phyloP scores from a whole-genome alignment of 2,329 filamentous ascomycete genomes.

The Talaromyces sp. region DNA sequence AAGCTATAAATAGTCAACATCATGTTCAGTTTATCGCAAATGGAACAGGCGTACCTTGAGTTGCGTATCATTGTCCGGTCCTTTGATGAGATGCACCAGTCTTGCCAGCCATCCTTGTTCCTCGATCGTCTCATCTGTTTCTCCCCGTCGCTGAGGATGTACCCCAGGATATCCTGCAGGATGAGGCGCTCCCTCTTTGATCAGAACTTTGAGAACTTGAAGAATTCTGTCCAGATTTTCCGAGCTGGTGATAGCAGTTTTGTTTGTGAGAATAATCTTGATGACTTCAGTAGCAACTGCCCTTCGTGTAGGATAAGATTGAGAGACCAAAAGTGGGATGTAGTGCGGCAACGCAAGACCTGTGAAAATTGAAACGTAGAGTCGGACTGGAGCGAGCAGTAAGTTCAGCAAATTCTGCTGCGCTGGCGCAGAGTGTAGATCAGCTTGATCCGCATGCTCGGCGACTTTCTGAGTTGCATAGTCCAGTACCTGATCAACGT shows the following conservation, averaged over 20 bases:
- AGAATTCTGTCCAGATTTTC: slow-evolving; percentile 84
- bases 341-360: slow-evolving; percentile 89
- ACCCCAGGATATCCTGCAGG: slow-evolving; percentile 80
- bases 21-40: not conserved
- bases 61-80: slow-evolving; percentile 84
- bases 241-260: slow-evolving; percentile 71
- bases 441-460: slow-evolving; percentile 90
- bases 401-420: slow-evolving; percentile 87
- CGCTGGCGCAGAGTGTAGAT: slow-evolving; percentile 80
- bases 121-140: slow-evolving; percentile 96
- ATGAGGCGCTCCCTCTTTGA: slow-evolving; percentile 85
- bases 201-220: slow-evolving; percentile 82
- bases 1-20: slow-evolving; percentile 47
- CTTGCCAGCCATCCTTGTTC: slow-evolving; percentile 96
- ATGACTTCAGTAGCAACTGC: slow-evolving; percentile 88
- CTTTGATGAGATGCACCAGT: slow-evolving; percentile 82
- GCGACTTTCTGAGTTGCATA: slow-evolving; percentile 83
- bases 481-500: slow-evolving; percentile 87
- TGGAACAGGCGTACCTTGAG: slow-evolving; percentile 59
- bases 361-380: slow-evolving; percentile 94
- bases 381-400: slow-evolving; percentile 82
- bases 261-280: slow-evolving; percentile 74
- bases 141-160: slow-evolving; percentile 68
- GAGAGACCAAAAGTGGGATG: slow-evolving; percentile 81
- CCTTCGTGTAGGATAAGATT: slow-evolving; percentile 87